phyloP scores from a whole-genome alignment of 2,329 filamentous ascomycete species.

The Phialophora verrucosa region DNA sequence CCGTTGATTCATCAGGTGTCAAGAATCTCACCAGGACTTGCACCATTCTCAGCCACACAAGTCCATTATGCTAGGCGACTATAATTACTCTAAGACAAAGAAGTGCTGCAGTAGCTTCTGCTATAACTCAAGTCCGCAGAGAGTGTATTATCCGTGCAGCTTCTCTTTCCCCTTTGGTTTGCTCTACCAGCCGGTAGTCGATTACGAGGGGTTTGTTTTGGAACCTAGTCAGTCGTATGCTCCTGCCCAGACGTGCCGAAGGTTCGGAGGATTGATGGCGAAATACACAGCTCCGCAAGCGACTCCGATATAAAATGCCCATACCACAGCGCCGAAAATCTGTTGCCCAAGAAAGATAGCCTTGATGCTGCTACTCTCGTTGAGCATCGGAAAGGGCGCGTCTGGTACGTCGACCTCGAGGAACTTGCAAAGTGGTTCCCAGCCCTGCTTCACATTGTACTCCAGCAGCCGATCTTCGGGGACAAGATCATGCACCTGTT shows the following conservation, averaged over 20 bases:
- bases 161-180: background rate
- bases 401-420: constrained; percentile 8
- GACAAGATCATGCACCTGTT: constrained; percentile 7
- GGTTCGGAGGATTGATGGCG: background rate
- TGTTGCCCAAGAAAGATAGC: constrained; percentile 2
- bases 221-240: background rate
- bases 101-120: no score
- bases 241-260: background rate
- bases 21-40: no score
- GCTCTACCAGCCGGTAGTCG: background rate
- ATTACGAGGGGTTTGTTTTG: background rate
- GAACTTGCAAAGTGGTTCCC: constrained; percentile 6
- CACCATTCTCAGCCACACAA: no score
- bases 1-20: no score
- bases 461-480: constrained; percentile 5
- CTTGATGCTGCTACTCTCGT: constrained; percentile 8
- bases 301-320: constrained; percentile 1
- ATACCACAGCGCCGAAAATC: constrained; percentile 1
- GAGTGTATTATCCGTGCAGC: no score
- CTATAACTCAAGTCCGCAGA: no score
- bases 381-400: constrained; percentile 1
- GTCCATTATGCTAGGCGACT: no score
- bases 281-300: background rate
- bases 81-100: no score
- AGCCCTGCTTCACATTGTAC: constrained; percentile 11